Base-by-base conservation (phyloP, 2,329 filamentous ascomycete genomes). In the Zymoseptoria pseudotritici region DNA sequence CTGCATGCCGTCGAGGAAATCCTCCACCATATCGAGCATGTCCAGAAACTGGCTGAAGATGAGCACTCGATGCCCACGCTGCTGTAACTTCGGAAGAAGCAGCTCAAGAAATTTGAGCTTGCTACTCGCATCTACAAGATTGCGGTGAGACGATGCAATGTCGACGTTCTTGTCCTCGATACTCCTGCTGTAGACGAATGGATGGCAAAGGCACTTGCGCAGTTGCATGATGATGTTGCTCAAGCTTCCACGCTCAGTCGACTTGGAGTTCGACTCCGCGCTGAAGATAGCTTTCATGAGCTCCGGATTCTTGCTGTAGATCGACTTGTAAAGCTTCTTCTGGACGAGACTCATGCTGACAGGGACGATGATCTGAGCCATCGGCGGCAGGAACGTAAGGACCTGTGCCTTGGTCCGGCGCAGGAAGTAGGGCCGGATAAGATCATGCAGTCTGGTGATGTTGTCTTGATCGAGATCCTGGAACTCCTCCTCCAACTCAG, bases 211-310 rank as follows among this genome's bases (percentile, higher is more conserved):
- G 65, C 91, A 96, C 73, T 97, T 97, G 19, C 94, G 86, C 19
- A 99, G 81, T 73, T 99, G 94, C 83, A 97, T 91, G 51, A 99
- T 76, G 49, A 99, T 96, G 68, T 99, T 99, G 80, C 88, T 96
- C 59, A 97, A 77, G 63, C 86, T 93, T 50, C 89, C 86, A 5
- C 88, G 84, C 61, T 97, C 92, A 17, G 81, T 82, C 26, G 82
- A 79, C 67, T 86, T 89, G 55, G 91, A 66, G 10, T 72, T 71
- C n/a, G 64, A 53, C 74, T 80, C 80, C 36, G 86, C 83, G 6
- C 85, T 86, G 68, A 97, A 92, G 53, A 99, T 91, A 0, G 92
- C 85, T 65, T 87, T 88, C 71, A 99, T 92, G 8, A 99, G 82
- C 57, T 95, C 84, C 0, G 92, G 89, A 62, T 95, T 96, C 73